Base-by-base conservation (phyloP, 2,329 filamentous ascomycete species). In the Geoglossum cookeanum region DNA sequence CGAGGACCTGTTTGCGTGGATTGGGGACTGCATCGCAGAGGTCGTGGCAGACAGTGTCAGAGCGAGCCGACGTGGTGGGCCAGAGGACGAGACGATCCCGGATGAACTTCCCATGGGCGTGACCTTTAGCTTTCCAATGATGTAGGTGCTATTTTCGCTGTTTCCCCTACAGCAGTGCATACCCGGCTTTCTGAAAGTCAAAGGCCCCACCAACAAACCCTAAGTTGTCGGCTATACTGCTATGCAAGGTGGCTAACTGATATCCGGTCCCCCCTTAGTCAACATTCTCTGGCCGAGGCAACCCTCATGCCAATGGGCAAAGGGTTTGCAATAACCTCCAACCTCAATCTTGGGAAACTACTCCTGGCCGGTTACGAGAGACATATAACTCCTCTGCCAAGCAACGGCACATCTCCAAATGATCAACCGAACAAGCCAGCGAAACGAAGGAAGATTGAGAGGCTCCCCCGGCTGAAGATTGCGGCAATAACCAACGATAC, bases 401-500 rank as follows among this genome's bases (percentile, higher is more conserved):
- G 17, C 29, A 53, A 53, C 22, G 49, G 49, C 7, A 11, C 22
- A 22, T 53, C 49, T 17, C 30, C 30, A 13, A 70, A 75, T 71
- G 72, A 39, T 61, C 56, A 63, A 69, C 61, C 58, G 63, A 59
- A 65, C 62, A 35, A 55, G 60, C 55, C 64, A 69, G 11, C 49
- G 22, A 53, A 53, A 13, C 49, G 49, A n/a, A 32, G 49, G 15
- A 53, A 17, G 49, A 35, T 53, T 35, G 49, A 35, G 22, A 53
- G 17, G 13, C 69, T 89, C 27, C 87, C 86, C 0, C 76, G 74
- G 11, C 77, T 92, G 61, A 77, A 77, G 59, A 83, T 91, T 55
- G 77, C 80, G 7, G 87, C 86, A 55, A 90, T 92, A 60, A 80
- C 85, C 42, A 92, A 91, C 64, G 87, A 92, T 64, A 80, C 87